phyloP scores from a whole-genome alignment of 1,284 basidiomycete species.

The Sporisorium sorghi region DNA sequence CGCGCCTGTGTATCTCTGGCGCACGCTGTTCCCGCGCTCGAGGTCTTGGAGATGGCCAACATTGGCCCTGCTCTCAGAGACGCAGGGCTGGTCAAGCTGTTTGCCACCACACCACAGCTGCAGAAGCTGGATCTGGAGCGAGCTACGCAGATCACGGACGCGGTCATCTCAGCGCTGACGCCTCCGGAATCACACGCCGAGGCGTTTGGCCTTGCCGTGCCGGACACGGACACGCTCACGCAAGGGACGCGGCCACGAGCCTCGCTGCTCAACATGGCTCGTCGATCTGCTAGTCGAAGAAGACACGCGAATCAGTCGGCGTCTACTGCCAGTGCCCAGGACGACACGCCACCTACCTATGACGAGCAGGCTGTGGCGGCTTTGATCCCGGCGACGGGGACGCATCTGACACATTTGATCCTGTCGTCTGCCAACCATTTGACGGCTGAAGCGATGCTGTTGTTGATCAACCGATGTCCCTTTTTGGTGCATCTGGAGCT shows the following conservation, averaged over 20 bases:
- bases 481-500: constrained; percentile 53
- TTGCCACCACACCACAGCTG: constrained; percentile 79
- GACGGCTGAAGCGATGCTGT: constrained; percentile 35
- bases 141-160: constrained; percentile 80
- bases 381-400: constrained; percentile 72
- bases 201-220: constrained; percentile 34
- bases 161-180: constrained; percentile 77
- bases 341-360: constrained; percentile 24
- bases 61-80: constrained; percentile 73
- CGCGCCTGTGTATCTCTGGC: constrained; percentile 79
- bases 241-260: constrained; percentile 26
- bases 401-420: constrained; percentile 78
- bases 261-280: constrained; percentile 28
- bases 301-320: constrained; percentile 26
- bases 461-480: constrained; percentile 51
- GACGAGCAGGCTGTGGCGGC: constrained; percentile 35
- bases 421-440: constrained; percentile 73
- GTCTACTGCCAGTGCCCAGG: not conserved
- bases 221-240: constrained; percentile 29
- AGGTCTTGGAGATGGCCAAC: constrained; percentile 83
- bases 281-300: constrained; percentile 40
- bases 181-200: constrained; percentile 70
- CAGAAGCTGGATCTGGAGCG: constrained; percentile 86
- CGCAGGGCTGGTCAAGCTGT: constrained; percentile 78
- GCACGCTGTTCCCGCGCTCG: constrained; percentile 79